Evolutionary conservation across 129 eudicot species (phyloP).

Genomic region (Solidago caesia): DNA sequence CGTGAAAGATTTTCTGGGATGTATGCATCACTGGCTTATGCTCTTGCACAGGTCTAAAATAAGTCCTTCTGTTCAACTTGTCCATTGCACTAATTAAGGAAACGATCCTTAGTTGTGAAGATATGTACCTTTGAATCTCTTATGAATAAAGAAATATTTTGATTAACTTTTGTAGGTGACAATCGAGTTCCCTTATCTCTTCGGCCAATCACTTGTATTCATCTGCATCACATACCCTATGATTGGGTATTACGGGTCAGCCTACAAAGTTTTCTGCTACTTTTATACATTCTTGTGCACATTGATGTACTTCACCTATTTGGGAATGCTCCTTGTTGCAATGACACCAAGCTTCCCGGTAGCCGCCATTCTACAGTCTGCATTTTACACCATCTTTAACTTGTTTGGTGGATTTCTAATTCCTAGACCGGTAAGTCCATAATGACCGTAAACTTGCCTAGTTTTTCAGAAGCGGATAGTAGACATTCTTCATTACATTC

Average conservation of each 20-base stretch:
- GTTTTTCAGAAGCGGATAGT: background rate
- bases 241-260: slow-evolving; percentile 27
- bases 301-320: slow-evolving; percentile 29
- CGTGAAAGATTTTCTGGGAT: slow-evolving; percentile 32
- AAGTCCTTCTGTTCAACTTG: slow-evolving; percentile 12
- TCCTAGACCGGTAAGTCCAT: slow-evolving; percentile 42
- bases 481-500: background rate
- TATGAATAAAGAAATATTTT: background rate
- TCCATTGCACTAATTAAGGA: background rate
- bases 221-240: slow-evolving; percentile 27
- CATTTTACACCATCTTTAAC: slow-evolving; percentile 43
- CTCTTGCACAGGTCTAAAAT: slow-evolving; percentile 26
- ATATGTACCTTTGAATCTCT: background rate
- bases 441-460: background rate
- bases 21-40: slow-evolving; percentile 34
- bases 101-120: background rate
- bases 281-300: slow-evolving; percentile 30
- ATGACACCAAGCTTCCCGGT: slow-evolving; percentile 48
- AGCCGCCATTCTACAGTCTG: slow-evolving; percentile 42
- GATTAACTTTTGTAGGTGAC: slow-evolving; percentile 26
- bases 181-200: slow-evolving; percentile 31
- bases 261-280: slow-evolving; percentile 30
- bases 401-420: slow-evolving; percentile 51
- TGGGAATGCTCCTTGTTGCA: slow-evolving; percentile 29
- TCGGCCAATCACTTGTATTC: slow-evolving; percentile 22